Conservation (phyloP, 1,139 yeast species). For the Blastobotrys raffinosifermentans region DNA sequence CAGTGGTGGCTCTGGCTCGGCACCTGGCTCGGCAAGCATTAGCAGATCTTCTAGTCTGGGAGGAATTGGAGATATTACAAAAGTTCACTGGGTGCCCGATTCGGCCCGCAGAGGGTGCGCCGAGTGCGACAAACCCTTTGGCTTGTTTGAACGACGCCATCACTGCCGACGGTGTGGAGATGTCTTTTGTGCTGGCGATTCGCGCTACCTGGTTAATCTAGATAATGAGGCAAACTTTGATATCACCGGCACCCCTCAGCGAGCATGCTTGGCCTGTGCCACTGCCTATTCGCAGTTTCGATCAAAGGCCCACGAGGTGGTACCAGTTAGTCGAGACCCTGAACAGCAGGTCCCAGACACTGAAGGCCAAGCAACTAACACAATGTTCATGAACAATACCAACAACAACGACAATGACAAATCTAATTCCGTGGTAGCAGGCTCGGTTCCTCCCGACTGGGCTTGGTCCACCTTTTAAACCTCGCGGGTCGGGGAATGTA, state of each 20-base stretch:
- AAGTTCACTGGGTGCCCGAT: slow-evolving; percentile 80
- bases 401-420: slow-evolving; percentile 9
- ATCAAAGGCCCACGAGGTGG: not conserved
- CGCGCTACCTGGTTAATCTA: slow-evolving; percentile 44
- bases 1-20: no score
- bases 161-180: slow-evolving; percentile 96
- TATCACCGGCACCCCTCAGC: slow-evolving; percentile 54
- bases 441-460: slow-evolving; percentile 39
- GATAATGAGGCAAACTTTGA: slow-evolving; percentile 53
- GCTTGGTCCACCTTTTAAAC: slow-evolving; percentile 39
- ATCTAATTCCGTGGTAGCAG: slow-evolving; percentile 14
- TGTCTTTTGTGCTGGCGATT: slow-evolving; percentile 69
- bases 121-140: slow-evolving; percentile 45
- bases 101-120: slow-evolving; percentile 56
- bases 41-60: no score
- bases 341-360: slow-evolving; percentile 4
- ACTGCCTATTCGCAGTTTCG: slow-evolving; percentile 40
- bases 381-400: slow-evolving; percentile 1
- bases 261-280: slow-evolving; percentile 76
- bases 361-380: slow-evolving; percentile 3
- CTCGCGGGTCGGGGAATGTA: slow-evolving; percentile 4
- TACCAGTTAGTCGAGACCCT: not conserved
- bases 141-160: slow-evolving; percentile 71
- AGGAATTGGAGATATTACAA: no score
- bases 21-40: no score